Base-by-base conservation (phyloP, 2,329 filamentous ascomycete species). In the Botryosphaeria dothidea region DNA sequence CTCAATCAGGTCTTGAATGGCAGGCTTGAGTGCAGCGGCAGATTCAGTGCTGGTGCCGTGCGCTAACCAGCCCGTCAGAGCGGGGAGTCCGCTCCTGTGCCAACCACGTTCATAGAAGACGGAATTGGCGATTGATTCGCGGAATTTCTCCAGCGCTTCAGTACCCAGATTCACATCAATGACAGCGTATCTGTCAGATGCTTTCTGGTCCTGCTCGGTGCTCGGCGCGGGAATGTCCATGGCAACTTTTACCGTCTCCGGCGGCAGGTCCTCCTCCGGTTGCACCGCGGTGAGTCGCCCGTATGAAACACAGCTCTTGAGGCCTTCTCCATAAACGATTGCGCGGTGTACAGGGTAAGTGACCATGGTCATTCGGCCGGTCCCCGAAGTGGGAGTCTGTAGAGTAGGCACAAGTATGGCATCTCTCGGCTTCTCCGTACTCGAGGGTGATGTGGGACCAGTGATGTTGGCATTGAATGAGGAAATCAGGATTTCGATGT, bases 311-410 rank as follows among this genome's bases (percentile, higher is more conserved):
- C 90, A 86, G 7, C 90, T 92, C 62, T 86, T 80, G 2, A 96
- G 79, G 0, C 92, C 93, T 56, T 91, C 85, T 0, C 88, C 88
- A 8, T 96, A 85, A 9, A 97, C 71, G 17, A 97, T 78, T 0
- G 90, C 87, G 73, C 89, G 91, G 74, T 98, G 94, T 1, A 97
- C 92, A 0, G 94, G 93, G 49, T 92, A 92, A 6, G 88, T 87
- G 46, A 95, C 83, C 17, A 88, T 85, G 13, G 88, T 88, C 65
- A 87, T 84, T 67, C 87, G 83, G 8, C 88, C 88, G 17, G 86
- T 86, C 66, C 83, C 84, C 15, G 90, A 88, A 5, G 82, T 84
- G 1, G 86, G 86, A 46, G 92, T 90, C 21, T 91, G 88, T 36
- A 96, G 84, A 29, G 79, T 76, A 4, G 93, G 93, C 19, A 92